These are phyloP conservation scores for Aspergillus sp. DNA, from an alignment of 2,329 filamentous ascomycete genomes.

Conservation along the genomic window DNA sequence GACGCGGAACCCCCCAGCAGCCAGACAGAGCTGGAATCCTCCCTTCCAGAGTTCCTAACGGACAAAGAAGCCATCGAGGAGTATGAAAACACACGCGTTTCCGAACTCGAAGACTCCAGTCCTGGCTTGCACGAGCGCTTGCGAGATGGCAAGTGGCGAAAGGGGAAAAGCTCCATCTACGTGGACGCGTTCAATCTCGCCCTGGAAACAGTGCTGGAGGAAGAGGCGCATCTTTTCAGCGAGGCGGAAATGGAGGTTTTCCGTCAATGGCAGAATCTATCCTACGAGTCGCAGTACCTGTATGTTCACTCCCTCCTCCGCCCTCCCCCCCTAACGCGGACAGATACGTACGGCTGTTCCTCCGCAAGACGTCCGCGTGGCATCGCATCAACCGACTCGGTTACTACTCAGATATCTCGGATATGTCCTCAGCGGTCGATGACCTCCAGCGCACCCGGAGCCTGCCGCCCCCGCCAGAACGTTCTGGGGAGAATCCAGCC, in stretches of 20 bases:
- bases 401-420: constrained; percentile 79
- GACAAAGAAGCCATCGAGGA: constrained; percentile 73
- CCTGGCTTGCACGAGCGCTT: constrained; percentile 50
- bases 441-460: constrained; percentile 59
- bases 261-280: constrained; percentile 66
- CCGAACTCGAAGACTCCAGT: constrained; percentile 44
- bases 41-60: constrained; percentile 65
- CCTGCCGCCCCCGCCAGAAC: constrained; percentile 51
- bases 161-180: constrained; percentile 85
- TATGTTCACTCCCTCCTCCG: constrained; percentile 47
- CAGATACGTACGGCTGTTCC: constrained; percentile 87
- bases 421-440: constrained; percentile 65
- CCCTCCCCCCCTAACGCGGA: constrained; percentile 3
- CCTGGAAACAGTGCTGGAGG: constrained; percentile 81
- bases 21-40: constrained; percentile 68
- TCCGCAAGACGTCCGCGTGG: constrained; percentile 90
- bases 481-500: constrained; percentile 40
- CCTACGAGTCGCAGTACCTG: constrained; percentile 88
- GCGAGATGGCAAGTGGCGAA: constrained; percentile 64
- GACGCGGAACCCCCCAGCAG: constrained; percentile 29
- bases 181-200: constrained; percentile 96
- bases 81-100: constrained; percentile 70
- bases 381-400: constrained; percentile 75
- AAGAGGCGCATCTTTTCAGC: constrained; percentile 86
- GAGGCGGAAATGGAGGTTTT: constrained; percentile 77